Evolutionary conservation across 208 protist species (phyloP), one percentile per base, ranked within the genome.

Genomic region (Trypanosoma congolense): DNA sequence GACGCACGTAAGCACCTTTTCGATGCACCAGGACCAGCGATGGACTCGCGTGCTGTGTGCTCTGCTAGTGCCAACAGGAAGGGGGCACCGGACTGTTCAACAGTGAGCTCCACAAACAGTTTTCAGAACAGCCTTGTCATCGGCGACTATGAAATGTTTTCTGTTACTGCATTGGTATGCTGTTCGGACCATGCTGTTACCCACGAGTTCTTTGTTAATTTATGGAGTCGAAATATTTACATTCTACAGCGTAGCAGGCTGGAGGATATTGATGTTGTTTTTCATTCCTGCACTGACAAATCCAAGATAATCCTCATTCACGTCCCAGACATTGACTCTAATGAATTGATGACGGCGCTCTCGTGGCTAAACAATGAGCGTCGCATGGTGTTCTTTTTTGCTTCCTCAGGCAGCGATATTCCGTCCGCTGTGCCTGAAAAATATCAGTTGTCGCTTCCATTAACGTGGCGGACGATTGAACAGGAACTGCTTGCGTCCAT

Each of bases 231-330:
- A 30, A 83, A 81, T 43, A 85, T 85, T 54, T 61, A 81, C 49
- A 41, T 91, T 24, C 36, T 83, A 16, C 58, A 73, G 44, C 61
- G 54, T n/a, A 41, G 0, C 6, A 44, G 6, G 3, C 41, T 91
- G 33, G 38, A 48, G 2, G 46, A 63, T 9, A 56, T 91, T 2
- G 70, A 87, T 50, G 55, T 18, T 19, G 66, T 67, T 19, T 83
- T 76, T 58, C 59, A 61, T 41, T 66, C 58, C 41, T 71, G 74
- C 6, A 78, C 74, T 4, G 74, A 81, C 35, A 61, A 73, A 9
- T 83, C 71, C 55, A 86, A 85, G 56, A 70, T 87, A 14, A 74
- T 91, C 42, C 65, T 91, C 4, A 55, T 91, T 19, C 63, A 83
- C 52, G 77, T 72, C 0, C 61, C 64, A 5, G 83, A 91, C 29